Evolutionary conservation across 768 basidiomycete genomes (phyloP), one percentile per base, ranked within the genome.

Genomic region (Exidia glandulosa): DNA sequence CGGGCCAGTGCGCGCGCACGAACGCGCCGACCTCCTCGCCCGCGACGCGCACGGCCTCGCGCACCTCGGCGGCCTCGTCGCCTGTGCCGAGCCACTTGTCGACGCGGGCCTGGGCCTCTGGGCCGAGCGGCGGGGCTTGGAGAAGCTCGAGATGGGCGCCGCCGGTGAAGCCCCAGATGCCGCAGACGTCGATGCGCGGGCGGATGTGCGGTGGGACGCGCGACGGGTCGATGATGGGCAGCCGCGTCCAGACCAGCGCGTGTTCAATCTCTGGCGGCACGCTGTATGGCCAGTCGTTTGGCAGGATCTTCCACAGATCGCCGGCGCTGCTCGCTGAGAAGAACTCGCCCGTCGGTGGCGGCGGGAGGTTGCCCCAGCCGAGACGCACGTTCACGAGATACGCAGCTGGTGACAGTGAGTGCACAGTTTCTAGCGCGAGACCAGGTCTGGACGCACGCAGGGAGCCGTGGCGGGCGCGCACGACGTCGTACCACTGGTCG

Each of bases 281-380:
- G 6, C 88, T 90, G 70, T 94, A 94, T 0, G 90, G 90, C 90
- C 90, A 94, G 68, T 91, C 89, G 66, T 92, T 90, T 65, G 76
- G 83, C 52, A 86, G 86, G 62, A 91, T 83, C 66, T 83, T 86
- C 63, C 89, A 73, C 57, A 81, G 73, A 34, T 81, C 73, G 13
- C 76, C 64, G 0, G 86, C 80, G 9, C 82, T 83, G 63, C 85
- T 76, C 13, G 79, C 79, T 32, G 76, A 83, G 70, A 93, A 92
- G 69, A 87, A 88, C 9, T 60, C 57, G 36, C 52, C 52, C 41
- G 58, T n/a, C 23, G 57, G 55, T 4, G 56, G 59, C 27, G 58
- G 59, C 32, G 57, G 57, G 23, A 13, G 19, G 25, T 31, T 30
- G 23, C 87, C 87, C 90, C 90, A 93, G 62, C 81, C 86, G 60